Evolutionary conservation across 257 asterid genomes (phyloP).

Genomic region (Ligustrum vulgare): DNA sequence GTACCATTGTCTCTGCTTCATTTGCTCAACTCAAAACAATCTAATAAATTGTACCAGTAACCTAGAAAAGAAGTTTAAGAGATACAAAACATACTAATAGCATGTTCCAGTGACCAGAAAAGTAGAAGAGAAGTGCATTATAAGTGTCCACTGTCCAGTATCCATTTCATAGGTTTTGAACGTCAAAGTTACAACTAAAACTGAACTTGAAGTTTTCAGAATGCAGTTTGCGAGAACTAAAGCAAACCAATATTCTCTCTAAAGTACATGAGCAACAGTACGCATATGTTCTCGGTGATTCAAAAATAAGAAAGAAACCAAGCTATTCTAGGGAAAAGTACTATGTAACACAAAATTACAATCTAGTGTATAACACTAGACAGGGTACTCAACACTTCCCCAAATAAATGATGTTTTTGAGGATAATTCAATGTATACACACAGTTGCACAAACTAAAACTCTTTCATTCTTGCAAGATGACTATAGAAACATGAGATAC

Average conservation of each 20-base stretch:
- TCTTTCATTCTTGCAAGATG: background rate
- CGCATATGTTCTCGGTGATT: background rate
- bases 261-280: background rate
- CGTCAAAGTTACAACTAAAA: too few relatives aligned
- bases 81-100: background rate
- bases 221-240: background rate
- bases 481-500: background rate
- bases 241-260: background rate
- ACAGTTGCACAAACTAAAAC: background rate
- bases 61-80: background rate
- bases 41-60: background rate
- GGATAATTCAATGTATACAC: background rate
- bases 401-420: background rate
- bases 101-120: background rate
- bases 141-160: background rate
- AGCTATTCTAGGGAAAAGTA: background rate
- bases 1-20: background rate
- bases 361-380: background rate
- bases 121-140: background rate
- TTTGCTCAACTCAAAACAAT: background rate
- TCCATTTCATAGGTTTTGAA: background rate
- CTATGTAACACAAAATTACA: background rate
- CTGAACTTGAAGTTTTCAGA: too few relatives aligned
- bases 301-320: background rate
- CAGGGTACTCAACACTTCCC: background rate